Percentiles rank a stretch among this genome's conserved stretches.
phyloP scores from a whole-genome alignment of 1,139 yeast species.

The Suhomyces panamericanus region DNA sequence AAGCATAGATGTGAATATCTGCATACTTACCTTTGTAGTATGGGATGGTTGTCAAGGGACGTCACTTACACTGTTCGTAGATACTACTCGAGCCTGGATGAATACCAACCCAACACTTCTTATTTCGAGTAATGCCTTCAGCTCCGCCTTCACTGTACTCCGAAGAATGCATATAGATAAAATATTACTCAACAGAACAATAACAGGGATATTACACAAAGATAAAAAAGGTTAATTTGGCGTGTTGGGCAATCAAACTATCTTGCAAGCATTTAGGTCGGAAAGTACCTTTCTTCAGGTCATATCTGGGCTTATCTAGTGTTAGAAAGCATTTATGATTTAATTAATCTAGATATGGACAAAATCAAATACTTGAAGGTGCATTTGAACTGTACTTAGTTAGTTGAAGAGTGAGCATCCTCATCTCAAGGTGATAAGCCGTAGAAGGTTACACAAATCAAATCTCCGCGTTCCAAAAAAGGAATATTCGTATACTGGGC shows the following conservation, averaged over 20 bases:
- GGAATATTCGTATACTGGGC: background rate
- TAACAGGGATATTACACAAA: slow-evolving; percentile 5
- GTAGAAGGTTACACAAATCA: background rate
- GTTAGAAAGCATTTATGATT: no score
- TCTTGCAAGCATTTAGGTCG: background rate
- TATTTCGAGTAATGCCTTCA: background rate
- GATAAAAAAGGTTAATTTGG: background rate
- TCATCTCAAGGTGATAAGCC: background rate
- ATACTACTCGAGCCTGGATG: no score
- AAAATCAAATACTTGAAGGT: no score
- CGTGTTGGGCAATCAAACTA: background rate
- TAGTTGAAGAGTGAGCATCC: background rate
- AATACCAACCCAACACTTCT: background rate
- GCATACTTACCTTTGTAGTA: no score
- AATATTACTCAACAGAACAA: slow-evolving; percentile 2
- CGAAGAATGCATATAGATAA: slow-evolving; percentile 6
- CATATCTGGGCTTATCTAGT: no score
- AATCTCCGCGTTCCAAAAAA: background rate
- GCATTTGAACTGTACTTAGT: no score
- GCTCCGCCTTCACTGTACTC: slow-evolving; percentile 3
- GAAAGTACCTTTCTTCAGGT: background rate
- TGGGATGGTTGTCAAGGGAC: no score
- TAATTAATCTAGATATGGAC: no score
- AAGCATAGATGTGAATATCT: no score
- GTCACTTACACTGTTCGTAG: no score